These are phyloP conservation scores for Metschnikowia santaceciliae DNA, from an alignment of 805 yeast genomes.

Conservation along the genomic window DNA sequence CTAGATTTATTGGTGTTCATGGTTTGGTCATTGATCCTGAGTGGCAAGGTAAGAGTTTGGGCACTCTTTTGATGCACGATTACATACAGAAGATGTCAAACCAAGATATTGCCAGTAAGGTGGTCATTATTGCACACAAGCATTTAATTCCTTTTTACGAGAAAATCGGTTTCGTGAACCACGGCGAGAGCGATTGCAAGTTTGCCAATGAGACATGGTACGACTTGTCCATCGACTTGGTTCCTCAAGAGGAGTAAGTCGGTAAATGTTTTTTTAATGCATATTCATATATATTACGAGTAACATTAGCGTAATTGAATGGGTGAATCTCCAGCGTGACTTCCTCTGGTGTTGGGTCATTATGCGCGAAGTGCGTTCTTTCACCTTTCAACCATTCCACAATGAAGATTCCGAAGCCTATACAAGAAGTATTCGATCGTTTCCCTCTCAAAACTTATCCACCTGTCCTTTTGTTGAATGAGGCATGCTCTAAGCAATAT, in stretches of 20 bases:
- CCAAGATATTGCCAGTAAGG: slow-evolving; percentile 78
- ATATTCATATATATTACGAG: not conserved
- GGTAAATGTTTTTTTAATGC: not conserved
- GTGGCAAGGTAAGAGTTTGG: slow-evolving; percentile 78
- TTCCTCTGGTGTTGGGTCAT: not conserved
- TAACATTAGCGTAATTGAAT: not conserved
- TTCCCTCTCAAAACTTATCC: slow-evolving; percentile 48
- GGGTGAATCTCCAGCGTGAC: not conserved
- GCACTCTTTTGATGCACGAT: slow-evolving; percentile 79
- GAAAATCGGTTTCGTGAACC: slow-evolving; percentile 71
- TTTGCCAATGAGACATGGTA: slow-evolving; percentile 62
- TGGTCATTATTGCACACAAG: slow-evolving; percentile 70
- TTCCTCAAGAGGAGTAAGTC: slow-evolving; percentile 38
- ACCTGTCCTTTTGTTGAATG: not conserved
- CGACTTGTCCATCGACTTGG: slow-evolving; percentile 49
- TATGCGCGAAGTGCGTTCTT: not conserved
- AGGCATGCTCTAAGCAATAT: not conserved
- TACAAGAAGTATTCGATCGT: slow-evolving; percentile 43
- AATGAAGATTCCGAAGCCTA: slow-evolving; percentile 36
- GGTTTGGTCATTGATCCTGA: slow-evolving; percentile 73
- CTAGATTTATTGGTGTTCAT: slow-evolving; percentile 75
- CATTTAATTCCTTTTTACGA: slow-evolving; percentile 72
- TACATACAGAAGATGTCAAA: slow-evolving; percentile 86
- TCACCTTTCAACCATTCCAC: slow-evolving; percentile 4
- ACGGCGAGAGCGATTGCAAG: slow-evolving; percentile 58